Percentiles rank a stretch among this genome's conserved stretches.
Evolutionary conservation across 2,329 filamentous ascomycete genomes (phyloP).

Genomic region (Phaeophleospora eucalypticola): DNA sequence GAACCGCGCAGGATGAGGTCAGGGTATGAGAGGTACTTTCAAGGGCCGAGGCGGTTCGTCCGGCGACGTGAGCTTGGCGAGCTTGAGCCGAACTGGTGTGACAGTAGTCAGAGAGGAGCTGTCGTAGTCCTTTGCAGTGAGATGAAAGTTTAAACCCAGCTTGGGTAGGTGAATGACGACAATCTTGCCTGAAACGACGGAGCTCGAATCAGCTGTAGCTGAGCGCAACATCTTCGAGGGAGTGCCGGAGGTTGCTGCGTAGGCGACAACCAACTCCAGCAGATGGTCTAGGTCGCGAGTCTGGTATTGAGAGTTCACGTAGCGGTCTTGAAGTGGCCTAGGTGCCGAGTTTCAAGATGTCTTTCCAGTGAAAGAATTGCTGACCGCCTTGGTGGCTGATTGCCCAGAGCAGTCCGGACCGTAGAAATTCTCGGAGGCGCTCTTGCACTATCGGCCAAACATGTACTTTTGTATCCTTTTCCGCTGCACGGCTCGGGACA

Average conservation of each 20-base stretch:
- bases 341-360: neutral
- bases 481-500: neutral
- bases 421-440: neutral
- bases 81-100: neutral
- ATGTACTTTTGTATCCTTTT: neutral
- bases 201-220: no score
- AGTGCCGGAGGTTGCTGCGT: no score
- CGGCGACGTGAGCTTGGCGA: neutral
- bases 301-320: no score
- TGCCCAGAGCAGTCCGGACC: slow-evolving; percentile 5
- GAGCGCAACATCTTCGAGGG: no score
- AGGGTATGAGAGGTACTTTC: neutral
- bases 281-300: no score
- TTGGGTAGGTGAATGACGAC: no score
- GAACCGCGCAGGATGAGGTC: neutral
- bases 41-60: neutral
- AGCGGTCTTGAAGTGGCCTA: neutral
- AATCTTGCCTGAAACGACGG: no score
- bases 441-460: neutral
- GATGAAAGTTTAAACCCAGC: neutral
- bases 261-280: no score
- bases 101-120: neutral
- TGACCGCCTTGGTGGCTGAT: slow-evolving; percentile 7
- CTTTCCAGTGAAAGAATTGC: neutral
- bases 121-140: neutral